phyloP scores from a whole-genome alignment of 2,329 filamentous ascomycete genomes.

The Trichoderma endophyticum region DNA sequence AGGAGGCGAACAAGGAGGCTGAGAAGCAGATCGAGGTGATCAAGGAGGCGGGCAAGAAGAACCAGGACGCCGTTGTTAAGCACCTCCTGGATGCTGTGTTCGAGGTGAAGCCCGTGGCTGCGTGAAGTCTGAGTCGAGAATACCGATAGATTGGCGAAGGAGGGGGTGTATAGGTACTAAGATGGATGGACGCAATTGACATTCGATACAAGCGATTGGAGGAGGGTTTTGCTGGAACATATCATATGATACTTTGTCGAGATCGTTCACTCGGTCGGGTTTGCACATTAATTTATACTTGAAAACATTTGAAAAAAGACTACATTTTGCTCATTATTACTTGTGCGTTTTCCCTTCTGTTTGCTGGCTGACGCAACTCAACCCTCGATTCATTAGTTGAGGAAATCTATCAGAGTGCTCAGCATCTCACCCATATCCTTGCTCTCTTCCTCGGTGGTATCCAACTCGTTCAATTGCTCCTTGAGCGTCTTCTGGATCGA shows the following conservation, averaged over 20 bases:
- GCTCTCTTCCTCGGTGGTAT: constrained; percentile 57
- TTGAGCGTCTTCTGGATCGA: constrained; percentile 65
- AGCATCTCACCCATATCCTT: constrained; percentile 58
- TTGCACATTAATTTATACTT: constrained; percentile 7
- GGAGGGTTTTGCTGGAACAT: background rate
- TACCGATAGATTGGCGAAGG: background rate
- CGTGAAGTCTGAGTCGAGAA: background rate
- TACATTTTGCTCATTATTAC: constrained; percentile 2
- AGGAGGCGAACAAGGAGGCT: constrained; percentile 74
- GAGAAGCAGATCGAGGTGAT: constrained; percentile 82
- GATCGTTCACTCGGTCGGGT: background rate
- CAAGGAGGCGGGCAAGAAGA: constrained; percentile 73
- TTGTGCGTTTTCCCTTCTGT: background rate
- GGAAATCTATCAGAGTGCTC: constrained; percentile 48
- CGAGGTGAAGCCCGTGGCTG: constrained; percentile 68
- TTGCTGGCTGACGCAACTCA: background rate
- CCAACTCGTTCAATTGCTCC: constrained; percentile 52
- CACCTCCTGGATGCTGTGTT: constrained; percentile 83
- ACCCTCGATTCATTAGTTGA: constrained; percentile 30
- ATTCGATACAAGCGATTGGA: background rate
- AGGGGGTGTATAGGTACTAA: background rate
- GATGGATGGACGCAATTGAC: background rate
- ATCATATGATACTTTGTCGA: background rate
- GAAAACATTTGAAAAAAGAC: background rate
- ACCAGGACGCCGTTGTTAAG: constrained; percentile 74